phyloP scores from a whole-genome alignment of 2,329 filamentous ascomycete species.

The Laburnicola sp. region DNA sequence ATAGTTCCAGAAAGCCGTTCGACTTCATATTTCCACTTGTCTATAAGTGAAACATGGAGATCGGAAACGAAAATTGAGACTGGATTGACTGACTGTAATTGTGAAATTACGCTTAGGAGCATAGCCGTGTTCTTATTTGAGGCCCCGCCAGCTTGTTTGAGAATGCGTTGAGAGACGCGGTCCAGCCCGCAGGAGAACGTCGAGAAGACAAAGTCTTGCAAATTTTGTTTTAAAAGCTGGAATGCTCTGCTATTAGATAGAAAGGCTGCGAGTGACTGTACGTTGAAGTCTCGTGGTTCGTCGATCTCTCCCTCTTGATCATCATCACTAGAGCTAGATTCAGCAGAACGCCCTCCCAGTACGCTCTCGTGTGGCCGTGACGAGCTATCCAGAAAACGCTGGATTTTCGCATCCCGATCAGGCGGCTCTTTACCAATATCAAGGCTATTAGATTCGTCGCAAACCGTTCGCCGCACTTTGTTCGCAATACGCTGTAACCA shows the following conservation, averaged over 20 bases:
- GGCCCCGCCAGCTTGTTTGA: neutral
- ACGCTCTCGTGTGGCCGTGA: neutral
- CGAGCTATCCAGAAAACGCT: neutral
- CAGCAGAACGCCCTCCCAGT: neutral
- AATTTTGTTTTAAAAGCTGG: neutral
- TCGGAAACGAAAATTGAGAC: neutral
- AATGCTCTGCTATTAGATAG: neutral
- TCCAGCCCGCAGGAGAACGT: neutral
- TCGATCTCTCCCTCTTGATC: neutral
- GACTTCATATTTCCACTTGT: neutral
- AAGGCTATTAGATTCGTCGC: neutral
- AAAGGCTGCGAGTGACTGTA: neutral
- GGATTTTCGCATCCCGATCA: neutral
- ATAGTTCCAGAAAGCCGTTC: neutral
- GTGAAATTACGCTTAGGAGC: neutral
- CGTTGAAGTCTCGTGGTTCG: neutral
- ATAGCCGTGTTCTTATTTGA: neutral
- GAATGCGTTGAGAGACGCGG: neutral
- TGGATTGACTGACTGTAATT: neutral
- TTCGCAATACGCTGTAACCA: neutral
- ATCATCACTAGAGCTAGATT: conserved; percentile 1
- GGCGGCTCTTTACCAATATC: neutral
- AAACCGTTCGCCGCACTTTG: neutral
- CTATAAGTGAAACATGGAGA: neutral
- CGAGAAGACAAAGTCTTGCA: neutral